Evolutionary conservation across 1,284 basidiomycete species (phyloP), one percentile per base, ranked within the genome.

Genomic region (Irpex sp.): DNA sequence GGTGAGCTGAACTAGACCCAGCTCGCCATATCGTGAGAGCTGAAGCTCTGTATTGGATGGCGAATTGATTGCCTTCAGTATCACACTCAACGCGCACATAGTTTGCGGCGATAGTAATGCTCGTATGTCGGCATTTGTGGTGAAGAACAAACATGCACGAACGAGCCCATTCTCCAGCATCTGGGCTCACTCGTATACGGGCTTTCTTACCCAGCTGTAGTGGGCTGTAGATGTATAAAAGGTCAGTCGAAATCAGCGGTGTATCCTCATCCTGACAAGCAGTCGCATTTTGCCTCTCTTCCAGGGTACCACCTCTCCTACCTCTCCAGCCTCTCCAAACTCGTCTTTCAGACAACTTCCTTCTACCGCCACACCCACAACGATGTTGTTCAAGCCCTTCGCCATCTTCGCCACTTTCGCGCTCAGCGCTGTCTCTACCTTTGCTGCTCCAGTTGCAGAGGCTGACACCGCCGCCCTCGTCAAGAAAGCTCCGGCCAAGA

Each of bases 401-500:
- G 71, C 76, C 66, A 60, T 74, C 72, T 57, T 78, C 68, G 73
- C 79, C 62, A 68, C 76, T 62, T 69, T 77, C 59, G 75, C 78
- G 56, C 72, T 82, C 65, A 64, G 69, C 63, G 66, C 74, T 44
- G 19, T 66, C 21, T 58, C 60, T 13, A 67, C 69, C 34, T 65
- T 73, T 62, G 59, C 70, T 59, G 67, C 69, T 59, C 70, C 54
- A 6, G 54, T 26, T 31, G 56, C 36, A 11, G 57, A 51, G 7
- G 37, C 40, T 11, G 36, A 44, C 13, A 48, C 66, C 36, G 60
- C 62, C 37, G 54, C 63, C n/a, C 62, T 61, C 54, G 60, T 62
- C 19, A 63, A 59, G 40, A 11, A 8, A 63, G 72, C 71, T 40
- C 60, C 49, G 13, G 62, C 54, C 19, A 44, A 61, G 55, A 65